phyloP scores from a whole-genome alignment of 495 filamentous ascomycete species.

The Trichoderma gamsii region DNA sequence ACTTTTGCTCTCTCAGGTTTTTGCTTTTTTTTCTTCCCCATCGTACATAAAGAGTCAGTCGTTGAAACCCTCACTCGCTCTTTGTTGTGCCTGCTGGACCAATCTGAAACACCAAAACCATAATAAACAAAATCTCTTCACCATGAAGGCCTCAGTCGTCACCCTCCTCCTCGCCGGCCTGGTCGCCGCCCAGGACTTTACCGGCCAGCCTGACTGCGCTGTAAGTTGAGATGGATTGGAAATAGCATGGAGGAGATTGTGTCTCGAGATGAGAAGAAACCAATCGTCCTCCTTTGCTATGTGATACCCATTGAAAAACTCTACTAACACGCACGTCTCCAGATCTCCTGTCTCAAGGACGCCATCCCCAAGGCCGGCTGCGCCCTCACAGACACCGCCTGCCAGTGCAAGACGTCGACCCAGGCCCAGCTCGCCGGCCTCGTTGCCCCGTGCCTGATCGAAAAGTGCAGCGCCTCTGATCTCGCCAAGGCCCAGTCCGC shows the following conservation, averaged over 20 bases:
- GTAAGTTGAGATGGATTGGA: conserved; percentile 22
- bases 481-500: conserved; percentile 24
- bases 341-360: conserved; percentile 26
- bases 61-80: neutral
- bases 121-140: conserved; percentile 1
- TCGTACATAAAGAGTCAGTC: neutral
- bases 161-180: conserved; percentile 22
- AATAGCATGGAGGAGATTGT: too few relatives aligned
- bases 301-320: too few relatives aligned
- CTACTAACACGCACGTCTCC: neutral
- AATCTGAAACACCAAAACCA: neutral
- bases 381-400: conserved; percentile 21
- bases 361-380: conserved; percentile 28
- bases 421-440: conserved; percentile 20
- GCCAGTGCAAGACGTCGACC: conserved; percentile 25
- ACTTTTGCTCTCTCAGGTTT: neutral
- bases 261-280: too few relatives aligned
- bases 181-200: conserved; percentile 28
- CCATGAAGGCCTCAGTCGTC: conserved; percentile 27
- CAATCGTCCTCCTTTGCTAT: neutral
- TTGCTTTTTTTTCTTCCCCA: neutral
- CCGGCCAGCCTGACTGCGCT: conserved; percentile 32
- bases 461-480: conserved; percentile 18
- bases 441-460: conserved; percentile 24
- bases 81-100: neutral